phyloP scores from a whole-genome alignment of 2,329 filamentous ascomycete species.

The Arthroderma uncinatum region DNA sequence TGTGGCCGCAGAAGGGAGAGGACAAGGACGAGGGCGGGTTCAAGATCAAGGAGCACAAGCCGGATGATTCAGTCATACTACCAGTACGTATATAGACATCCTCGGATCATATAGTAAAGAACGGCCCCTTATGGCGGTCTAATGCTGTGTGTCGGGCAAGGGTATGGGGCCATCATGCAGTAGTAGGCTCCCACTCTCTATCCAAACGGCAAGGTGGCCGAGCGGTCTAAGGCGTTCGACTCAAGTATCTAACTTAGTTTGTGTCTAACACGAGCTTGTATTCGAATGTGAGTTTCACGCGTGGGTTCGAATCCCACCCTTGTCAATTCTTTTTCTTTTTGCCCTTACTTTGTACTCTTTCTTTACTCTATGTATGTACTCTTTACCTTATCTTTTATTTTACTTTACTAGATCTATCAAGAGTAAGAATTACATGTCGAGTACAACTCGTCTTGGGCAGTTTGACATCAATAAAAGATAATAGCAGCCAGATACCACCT shows the following conservation, averaged over 20 bases:
- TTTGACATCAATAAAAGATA: no score
- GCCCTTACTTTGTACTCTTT: no score
- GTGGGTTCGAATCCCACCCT: constrained; percentile 4
- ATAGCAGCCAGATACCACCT: no score
- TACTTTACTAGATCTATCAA: no score
- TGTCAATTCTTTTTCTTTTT: not conserved
- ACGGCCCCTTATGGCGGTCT: no score
- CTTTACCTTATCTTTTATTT: not conserved
- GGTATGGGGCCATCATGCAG: not conserved
- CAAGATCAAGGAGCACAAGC: constrained; percentile 27
- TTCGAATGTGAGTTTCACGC: constrained; percentile 3
- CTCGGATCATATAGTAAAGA: no score
- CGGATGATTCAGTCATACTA: not conserved
- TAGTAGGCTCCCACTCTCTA: no score
- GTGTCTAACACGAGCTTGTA: constrained; percentile 1
- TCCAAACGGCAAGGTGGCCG: not conserved
- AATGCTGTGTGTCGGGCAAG: no score
- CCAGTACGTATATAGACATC: not conserved
- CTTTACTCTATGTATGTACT: not conserved
- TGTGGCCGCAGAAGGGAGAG: constrained; percentile 65
- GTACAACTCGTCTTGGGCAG: no score
- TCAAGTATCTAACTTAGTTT: constrained; percentile 4
- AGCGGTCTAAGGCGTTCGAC: constrained; percentile 4
- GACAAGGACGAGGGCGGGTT: constrained; percentile 53
- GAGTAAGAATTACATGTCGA: no score